Conservation (phyloP, 2,329 filamentous ascomycete species). For the Elsinoe perseae region DNA sequence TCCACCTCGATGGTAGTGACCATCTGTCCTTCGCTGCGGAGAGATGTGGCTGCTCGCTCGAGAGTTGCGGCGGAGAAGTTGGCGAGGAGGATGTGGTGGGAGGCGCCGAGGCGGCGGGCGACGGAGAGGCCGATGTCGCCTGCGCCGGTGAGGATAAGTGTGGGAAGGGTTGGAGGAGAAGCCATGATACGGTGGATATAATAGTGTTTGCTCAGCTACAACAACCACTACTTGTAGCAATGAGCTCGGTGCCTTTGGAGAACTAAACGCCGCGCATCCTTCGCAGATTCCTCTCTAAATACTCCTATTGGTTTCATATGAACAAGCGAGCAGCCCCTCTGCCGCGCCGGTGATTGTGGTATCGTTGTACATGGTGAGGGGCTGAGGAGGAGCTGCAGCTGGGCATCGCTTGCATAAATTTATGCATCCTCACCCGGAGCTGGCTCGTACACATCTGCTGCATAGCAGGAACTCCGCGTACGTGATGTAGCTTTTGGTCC, state of each 20-base stretch:
- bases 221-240: background rate
- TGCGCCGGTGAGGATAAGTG: slow-evolving; percentile 3
- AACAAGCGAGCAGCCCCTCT: background rate
- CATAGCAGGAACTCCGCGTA: too few species aligned
- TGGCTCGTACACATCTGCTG: background rate
- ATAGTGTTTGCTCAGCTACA: background rate
- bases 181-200: background rate
- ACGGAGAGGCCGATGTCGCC: slow-evolving; percentile 2
- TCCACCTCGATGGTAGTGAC: background rate
- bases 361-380: background rate
- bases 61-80: background rate
- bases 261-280: too few species aligned
- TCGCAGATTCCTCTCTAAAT: background rate
- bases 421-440: background rate
- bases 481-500: background rate
- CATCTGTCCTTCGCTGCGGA: slow-evolving; percentile 1
- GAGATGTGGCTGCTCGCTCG: background rate
- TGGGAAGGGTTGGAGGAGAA: background rate
- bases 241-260: too few species aligned
- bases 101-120: background rate
- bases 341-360: background rate
- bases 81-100: slow-evolving; percentile 9
- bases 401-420: background rate
- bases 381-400: background rate
- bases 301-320: background rate